Conservation (phyloP, 1,139 yeast genomes). For the Pneumocystis sp. region DNA sequence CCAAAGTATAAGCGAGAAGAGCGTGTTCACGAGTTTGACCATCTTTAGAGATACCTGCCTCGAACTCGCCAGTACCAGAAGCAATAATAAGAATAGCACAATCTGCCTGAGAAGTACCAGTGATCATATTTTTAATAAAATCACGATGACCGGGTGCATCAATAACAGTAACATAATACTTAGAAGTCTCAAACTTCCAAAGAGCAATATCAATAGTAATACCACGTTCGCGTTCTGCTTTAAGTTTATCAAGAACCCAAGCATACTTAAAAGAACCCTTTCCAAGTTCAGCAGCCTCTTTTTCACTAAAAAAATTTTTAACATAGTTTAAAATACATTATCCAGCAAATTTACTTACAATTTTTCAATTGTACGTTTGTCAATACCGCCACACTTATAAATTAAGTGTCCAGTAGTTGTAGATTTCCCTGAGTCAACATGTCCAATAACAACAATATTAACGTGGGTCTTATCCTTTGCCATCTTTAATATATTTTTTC, state of each 20-base stretch:
- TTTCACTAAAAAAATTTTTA: slow-evolving; percentile 34
- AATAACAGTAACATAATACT: slow-evolving; percentile 81
- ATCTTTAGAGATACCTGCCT: slow-evolving; percentile 87
- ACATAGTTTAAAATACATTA: not conserved
- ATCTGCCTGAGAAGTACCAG: slow-evolving; percentile 92
- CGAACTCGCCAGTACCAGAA: slow-evolving; percentile 88
- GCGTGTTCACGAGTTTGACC: slow-evolving; percentile 95
- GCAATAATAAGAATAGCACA: slow-evolving; percentile 83
- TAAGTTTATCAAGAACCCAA: slow-evolving; percentile 89
- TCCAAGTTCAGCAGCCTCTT: slow-evolving; percentile 97
- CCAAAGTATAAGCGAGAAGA: slow-evolving; percentile 74
- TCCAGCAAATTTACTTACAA: slow-evolving; percentile 24
- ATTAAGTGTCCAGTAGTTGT: slow-evolving; percentile 98
- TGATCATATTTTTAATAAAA: slow-evolving; percentile 89
- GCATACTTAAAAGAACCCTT: slow-evolving; percentile 98
- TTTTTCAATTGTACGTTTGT: slow-evolving; percentile 97
- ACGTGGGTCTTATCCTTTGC: slow-evolving; percentile 95
- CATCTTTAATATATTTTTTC: slow-evolving; percentile 19
- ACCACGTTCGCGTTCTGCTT: slow-evolving; percentile 97
- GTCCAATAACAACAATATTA: slow-evolving; percentile 99
- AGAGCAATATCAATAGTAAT: slow-evolving; percentile 88
- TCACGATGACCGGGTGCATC: slow-evolving; percentile 97
- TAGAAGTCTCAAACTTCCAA: slow-evolving; percentile 94
- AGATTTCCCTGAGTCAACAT: slow-evolving; percentile 98
- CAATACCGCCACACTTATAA: slow-evolving; percentile 74